Conservation (phyloP, 768 basidiomycete species). For the Boletus vermiculosoides region DNA sequence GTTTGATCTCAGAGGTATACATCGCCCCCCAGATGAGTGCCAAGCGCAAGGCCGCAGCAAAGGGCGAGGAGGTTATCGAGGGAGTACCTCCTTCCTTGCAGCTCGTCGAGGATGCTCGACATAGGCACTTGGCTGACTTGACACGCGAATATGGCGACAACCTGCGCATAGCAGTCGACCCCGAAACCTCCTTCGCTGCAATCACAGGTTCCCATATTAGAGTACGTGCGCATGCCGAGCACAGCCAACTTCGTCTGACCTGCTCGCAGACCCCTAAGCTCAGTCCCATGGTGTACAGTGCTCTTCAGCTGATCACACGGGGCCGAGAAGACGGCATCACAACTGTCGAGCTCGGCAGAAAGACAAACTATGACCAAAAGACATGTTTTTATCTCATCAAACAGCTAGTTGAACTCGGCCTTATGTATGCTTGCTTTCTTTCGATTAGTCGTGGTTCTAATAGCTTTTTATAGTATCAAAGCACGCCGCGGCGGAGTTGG, state of each 20-base stretch:
- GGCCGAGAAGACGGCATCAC: slow-evolving; percentile 76
- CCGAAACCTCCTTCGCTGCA: slow-evolving; percentile 71
- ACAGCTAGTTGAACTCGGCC: slow-evolving; percentile 67
- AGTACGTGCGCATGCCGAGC: slow-evolving; percentile 42
- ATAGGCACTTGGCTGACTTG: slow-evolving; percentile 56
- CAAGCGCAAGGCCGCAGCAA: slow-evolving; percentile 60
- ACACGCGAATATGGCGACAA: slow-evolving; percentile 55
- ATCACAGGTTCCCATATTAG: slow-evolving; percentile 84
- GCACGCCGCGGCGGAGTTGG: slow-evolving; percentile 76
- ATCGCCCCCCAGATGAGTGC: slow-evolving; percentile 74
- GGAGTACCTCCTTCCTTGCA: slow-evolving; percentile 46
- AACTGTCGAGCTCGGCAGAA: slow-evolving; percentile 72
- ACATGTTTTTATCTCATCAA: slow-evolving; percentile 85
- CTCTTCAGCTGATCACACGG: slow-evolving; percentile 81
- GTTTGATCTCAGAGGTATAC: slow-evolving; percentile 63
- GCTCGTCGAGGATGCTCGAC: slow-evolving; percentile 53
- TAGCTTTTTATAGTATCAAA: slow-evolving; percentile 52
- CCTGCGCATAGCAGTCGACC: slow-evolving; percentile 72
- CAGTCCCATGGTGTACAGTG: slow-evolving; percentile 81
- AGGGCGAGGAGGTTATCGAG: slow-evolving; percentile 48
- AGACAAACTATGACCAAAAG: slow-evolving; percentile 84
- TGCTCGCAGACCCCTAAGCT: slow-evolving; percentile 65
- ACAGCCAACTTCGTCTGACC: slow-evolving; percentile 7
- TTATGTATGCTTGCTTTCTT: slow-evolving; percentile 53
- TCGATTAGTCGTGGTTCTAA: slow-evolving; percentile 1